phyloP scores from a whole-genome alignment of 2,329 filamentous ascomycete genomes.

The Pleoardoris graminearum region DNA sequence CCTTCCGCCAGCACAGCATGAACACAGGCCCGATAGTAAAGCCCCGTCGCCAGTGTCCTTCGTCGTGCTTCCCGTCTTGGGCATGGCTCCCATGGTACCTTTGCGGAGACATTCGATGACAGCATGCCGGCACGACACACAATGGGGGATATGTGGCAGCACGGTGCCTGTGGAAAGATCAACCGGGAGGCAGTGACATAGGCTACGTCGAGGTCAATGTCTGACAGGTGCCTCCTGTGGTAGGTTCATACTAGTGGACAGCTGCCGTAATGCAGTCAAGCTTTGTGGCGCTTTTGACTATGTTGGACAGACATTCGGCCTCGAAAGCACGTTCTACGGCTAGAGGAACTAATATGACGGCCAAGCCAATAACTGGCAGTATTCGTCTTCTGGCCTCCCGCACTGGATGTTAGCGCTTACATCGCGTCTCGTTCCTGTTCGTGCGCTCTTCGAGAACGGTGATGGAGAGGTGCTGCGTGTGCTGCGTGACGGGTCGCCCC shows the following conservation, averaged over 20 bases:
- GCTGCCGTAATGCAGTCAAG: conserved; percentile 32
- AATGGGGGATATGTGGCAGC: not conserved
- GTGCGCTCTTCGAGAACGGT: conserved; percentile 1
- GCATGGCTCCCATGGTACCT: not conserved
- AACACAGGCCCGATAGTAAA: not conserved
- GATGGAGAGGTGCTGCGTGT: not conserved
- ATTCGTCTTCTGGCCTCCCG: not conserved
- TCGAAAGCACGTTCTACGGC: conserved; percentile 7
- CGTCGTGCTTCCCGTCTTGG: not conserved
- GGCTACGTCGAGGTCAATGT: not conserved
- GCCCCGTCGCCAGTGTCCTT: not conserved
- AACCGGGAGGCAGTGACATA: not conserved
- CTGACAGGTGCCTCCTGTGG: not conserved
- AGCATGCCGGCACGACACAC: not conserved
- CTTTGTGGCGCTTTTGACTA: conserved; percentile 39
- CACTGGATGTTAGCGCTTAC: not conserved
- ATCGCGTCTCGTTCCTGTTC: not conserved
- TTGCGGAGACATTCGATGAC: not conserved
- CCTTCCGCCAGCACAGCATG: not conserved
- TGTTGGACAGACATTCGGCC: conserved; percentile 14
- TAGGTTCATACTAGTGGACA: conserved; percentile 27
- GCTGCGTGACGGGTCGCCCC: conserved; percentile 1
- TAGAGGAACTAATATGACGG: not conserved
- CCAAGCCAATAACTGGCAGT: not conserved
- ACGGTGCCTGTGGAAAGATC: not conserved